phyloP scores from a whole-genome alignment of 2,329 filamentous ascomycete species.

The Malbranchea cinnamomea region DNA sequence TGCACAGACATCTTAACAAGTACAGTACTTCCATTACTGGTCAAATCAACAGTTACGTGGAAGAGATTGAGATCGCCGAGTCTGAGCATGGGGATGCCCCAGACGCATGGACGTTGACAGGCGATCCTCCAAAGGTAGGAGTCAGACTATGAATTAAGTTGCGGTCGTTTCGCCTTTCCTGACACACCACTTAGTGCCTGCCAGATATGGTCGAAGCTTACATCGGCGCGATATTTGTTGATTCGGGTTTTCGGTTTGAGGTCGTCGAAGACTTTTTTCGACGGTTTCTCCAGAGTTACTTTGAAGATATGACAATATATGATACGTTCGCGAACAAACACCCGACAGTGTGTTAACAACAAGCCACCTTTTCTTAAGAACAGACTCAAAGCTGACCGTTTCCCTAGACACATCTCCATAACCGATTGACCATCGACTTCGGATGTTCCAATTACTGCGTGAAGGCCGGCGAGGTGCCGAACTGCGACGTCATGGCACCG shows the following conservation, averaged over 20 bases:
- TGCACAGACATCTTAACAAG: constrained; percentile 56
- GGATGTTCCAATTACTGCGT: constrained; percentile 46
- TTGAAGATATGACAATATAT: constrained; percentile 73
- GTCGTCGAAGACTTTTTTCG: constrained; percentile 65
- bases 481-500: constrained; percentile 30
- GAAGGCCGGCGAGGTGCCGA: constrained; percentile 31
- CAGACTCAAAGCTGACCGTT: constrained; percentile 1
- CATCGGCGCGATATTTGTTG: constrained; percentile 80
- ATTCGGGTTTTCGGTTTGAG: constrained; percentile 63
- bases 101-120: constrained; percentile 29
- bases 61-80: constrained; percentile 22
- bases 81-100: constrained; percentile 18
- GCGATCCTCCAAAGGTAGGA: constrained; percentile 29
- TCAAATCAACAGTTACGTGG: constrained; percentile 36
- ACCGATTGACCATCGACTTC: constrained; percentile 48
- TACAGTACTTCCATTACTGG: constrained; percentile 23
- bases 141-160: too few relatives aligned
- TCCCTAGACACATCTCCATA: constrained; percentile 47
- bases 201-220: constrained; percentile 83
- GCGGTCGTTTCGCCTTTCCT: too few relatives aligned
- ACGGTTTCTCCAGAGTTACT: constrained; percentile 59
- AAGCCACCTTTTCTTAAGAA: constrained; percentile 1
- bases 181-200: constrained; percentile 41
- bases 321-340: constrained; percentile 78
- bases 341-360: constrained; percentile 40